Conservation (phyloP, 192 early-diverging fungal species). For the Obelidium mucronatum region DNA sequence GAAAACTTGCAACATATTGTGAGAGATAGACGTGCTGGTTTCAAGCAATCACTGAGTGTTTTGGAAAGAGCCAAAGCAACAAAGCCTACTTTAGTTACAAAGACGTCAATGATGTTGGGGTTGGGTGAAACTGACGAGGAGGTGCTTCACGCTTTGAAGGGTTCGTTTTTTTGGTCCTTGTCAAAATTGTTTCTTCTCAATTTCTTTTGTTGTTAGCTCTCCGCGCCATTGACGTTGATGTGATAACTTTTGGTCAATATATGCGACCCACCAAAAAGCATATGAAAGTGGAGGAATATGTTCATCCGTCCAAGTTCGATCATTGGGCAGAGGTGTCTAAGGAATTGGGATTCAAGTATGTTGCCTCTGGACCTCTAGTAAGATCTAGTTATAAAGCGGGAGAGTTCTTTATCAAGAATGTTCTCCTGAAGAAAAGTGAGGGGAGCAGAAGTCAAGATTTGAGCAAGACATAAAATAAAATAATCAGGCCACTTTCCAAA, state of each 20-base stretch:
- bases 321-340: slow-evolving; percentile 78
- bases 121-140: slow-evolving; percentile 96
- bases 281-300: slow-evolving; percentile 95
- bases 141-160: slow-evolving; percentile 84
- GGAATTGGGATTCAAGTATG: slow-evolving; percentile 93
- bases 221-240: slow-evolving; percentile 84
- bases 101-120: slow-evolving; percentile 98
- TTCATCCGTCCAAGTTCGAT: slow-evolving; percentile 90
- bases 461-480: neutral
- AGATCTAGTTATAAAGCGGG: slow-evolving; percentile 96
- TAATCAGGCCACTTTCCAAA: neutral
- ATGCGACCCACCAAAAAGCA: slow-evolving; percentile 99
- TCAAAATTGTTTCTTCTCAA: slow-evolving; percentile 20
- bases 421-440: slow-evolving; percentile 52
- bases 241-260: slow-evolving; percentile 98
- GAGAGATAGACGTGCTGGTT: slow-evolving; percentile 90
- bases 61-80: slow-evolving; percentile 86
- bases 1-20: slow-evolving; percentile 88
- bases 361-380: slow-evolving; percentile 94
- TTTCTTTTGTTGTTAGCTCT: slow-evolving; percentile 58
- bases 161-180: slow-evolving; percentile 44
- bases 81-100: slow-evolving; percentile 85
- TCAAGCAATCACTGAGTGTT: slow-evolving; percentile 89
- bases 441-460: slow-evolving; percentile 2
- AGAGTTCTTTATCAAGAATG: slow-evolving; percentile 95